A percentile compares a stretch with the other conserved stretches of the same genome.
Evolutionary conservation across 306 rosid genomes (phyloP).

Genomic region (Lathyrus tuberosus): DNA sequence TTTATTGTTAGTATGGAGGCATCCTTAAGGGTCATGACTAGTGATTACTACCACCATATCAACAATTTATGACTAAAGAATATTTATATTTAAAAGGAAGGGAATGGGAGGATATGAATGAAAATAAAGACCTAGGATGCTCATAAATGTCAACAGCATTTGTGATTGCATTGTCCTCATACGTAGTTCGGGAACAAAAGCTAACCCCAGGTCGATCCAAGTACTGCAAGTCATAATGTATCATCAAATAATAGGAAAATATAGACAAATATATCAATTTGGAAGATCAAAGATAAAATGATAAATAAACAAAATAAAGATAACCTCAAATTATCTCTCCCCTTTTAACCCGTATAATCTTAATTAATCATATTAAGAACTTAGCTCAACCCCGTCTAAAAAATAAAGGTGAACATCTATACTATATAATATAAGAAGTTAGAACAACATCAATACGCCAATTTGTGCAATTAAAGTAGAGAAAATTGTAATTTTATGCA

Average conservation of each 20-base stretch:
- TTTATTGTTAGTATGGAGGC: conserved; percentile 26
- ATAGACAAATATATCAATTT: not conserved
- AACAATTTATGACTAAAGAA: conserved; percentile 21
- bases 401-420: conserved; percentile 8
- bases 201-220: conserved; percentile 84
- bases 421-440: not conserved
- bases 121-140: conserved; percentile 61
- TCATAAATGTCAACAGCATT: conserved; percentile 83
- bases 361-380: not conserved
- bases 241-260: conserved; percentile 20
- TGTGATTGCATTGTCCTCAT: conserved; percentile 85
- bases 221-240: conserved; percentile 55
- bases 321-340: not conserved
- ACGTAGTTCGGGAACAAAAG: conserved; percentile 80
- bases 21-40: not conserved
- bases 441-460: conserved; percentile 1
- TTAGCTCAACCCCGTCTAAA: not conserved
- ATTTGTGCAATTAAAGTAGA: conserved; percentile 5
- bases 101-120: not conserved
- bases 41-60: conserved; percentile 27
- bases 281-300: conserved; percentile 13
- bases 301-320: conserved; percentile 16
- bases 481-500: not conserved
- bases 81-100: conserved; percentile 4
- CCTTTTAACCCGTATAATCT: conserved; percentile 15